These are phyloP conservation scores for Exophiala phaeomuriformis DNA, from an alignment of 2,329 filamentous ascomycete species.

Conservation along the genomic window DNA sequence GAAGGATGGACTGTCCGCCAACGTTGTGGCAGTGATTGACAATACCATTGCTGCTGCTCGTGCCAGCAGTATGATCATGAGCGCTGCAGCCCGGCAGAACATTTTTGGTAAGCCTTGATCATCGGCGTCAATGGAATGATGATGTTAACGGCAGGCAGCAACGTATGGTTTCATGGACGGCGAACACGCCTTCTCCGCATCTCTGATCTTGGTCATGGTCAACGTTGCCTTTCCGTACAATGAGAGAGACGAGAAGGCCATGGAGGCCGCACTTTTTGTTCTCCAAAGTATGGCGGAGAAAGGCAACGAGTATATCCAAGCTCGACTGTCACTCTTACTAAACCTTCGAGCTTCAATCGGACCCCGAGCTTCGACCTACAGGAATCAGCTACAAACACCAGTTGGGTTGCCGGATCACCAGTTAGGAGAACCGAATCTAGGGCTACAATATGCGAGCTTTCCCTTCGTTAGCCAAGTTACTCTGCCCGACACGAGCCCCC, in stretches of 20 bases:
- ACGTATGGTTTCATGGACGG: slow-evolving; percentile 54
- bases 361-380: slow-evolving; percentile 1
- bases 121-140: not conserved
- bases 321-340: slow-evolving; percentile 35
- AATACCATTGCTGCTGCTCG: slow-evolving; percentile 47
- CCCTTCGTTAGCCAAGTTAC: slow-evolving; percentile 16
- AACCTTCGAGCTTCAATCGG: slow-evolving; percentile 32
- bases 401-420: slow-evolving; percentile 7
- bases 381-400: not conserved
- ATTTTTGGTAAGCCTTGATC: slow-evolving; percentile 40
- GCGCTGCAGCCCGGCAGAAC: slow-evolving; percentile 43
- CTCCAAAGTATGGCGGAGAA: slow-evolving; percentile 47
- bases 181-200: slow-evolving; percentile 50
- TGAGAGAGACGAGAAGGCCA: slow-evolving; percentile 37
- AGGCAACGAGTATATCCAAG: slow-evolving; percentile 46
- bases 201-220: slow-evolving; percentile 50
- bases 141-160: slow-evolving; percentile 30
- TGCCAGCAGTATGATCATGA: slow-evolving; percentile 45
- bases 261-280: slow-evolving; percentile 43
- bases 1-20: slow-evolving; percentile 43
- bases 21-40: slow-evolving; percentile 47
- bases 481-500: not conserved
- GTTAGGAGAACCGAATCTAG: not conserved
- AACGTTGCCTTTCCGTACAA: slow-evolving; percentile 47
- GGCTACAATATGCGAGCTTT: not conserved